These are phyloP conservation scores for Carex littledalei DNA, from an alignment of 176 grass and related monocot genomes.

Conservation along the genomic window DNA sequence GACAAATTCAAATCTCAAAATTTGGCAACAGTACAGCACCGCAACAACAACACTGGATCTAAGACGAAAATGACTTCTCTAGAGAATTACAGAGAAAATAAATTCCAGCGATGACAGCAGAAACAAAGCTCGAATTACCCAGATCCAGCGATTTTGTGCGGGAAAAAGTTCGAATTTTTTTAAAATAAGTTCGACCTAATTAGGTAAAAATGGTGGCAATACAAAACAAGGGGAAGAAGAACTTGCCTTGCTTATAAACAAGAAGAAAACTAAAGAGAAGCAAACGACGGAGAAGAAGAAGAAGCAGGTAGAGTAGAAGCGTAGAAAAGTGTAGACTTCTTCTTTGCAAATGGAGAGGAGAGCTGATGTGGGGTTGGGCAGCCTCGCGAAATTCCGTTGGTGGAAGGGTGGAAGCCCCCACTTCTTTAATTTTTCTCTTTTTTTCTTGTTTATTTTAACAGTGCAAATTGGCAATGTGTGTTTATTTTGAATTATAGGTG, in stretches of 20 bases:
- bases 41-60: constrained; percentile 2
- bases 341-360: constrained; percentile 8
- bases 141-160: background rate
- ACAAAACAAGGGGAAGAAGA: background rate
- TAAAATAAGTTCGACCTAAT: background rate
- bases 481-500: background rate
- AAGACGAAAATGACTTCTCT: background rate
- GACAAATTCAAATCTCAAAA: background rate
- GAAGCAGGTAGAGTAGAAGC: constrained; percentile 11
- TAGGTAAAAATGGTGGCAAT: background rate
- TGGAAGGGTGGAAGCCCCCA: background rate
- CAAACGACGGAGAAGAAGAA: background rate
- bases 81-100: background rate
- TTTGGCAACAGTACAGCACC: background rate
- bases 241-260: background rate
- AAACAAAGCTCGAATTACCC: background rate
- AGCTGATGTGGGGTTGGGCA: background rate
- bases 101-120: background rate
- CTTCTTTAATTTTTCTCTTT: background rate
- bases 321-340: constrained; percentile 12
- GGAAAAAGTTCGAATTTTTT: background rate
- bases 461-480: background rate
- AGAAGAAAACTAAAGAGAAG: constrained; percentile 13
- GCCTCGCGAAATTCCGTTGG: constrained; percentile 20
- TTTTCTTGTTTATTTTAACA: background rate